A percentile compares a stretch with the other conserved stretches of the same genome.
These are phyloP conservation scores for Lathyrus tuberosus DNA, from an alignment of 306 rosid genomes.

Conservation along the genomic window DNA sequence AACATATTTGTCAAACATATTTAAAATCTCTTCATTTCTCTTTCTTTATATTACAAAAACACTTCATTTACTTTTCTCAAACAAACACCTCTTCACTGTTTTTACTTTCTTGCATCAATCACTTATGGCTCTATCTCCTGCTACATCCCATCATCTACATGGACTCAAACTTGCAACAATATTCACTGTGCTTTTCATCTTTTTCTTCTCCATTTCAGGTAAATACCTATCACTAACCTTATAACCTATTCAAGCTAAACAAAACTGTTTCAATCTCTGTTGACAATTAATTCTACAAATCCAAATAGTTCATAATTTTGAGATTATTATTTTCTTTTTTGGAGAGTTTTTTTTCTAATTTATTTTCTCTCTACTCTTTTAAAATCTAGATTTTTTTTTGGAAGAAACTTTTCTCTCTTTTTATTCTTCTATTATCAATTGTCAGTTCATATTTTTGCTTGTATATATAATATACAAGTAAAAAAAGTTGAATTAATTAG, in stretches of 20 bases:
- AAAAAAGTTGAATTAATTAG: too few species aligned
- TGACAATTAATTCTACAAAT: not conserved
- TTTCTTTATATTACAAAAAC: slow-evolving; percentile 27
- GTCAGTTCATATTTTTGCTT: not conserved
- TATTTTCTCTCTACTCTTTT: not conserved
- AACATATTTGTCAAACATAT: slow-evolving; percentile 51
- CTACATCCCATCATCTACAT: slow-evolving; percentile 44
- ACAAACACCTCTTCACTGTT: slow-evolving; percentile 47
- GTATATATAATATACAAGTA: too few species aligned
- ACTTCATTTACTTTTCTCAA: slow-evolving; percentile 35
- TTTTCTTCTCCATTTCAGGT: slow-evolving; percentile 66
- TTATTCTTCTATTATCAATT: not conserved
- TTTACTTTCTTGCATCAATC: slow-evolving; percentile 40
- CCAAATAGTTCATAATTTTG: not conserved
- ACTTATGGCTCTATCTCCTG: slow-evolving; percentile 54
- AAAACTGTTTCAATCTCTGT: slow-evolving; percentile 11
- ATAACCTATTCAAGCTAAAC: slow-evolving; percentile 28
- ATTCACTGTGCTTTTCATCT: slow-evolving; percentile 65
- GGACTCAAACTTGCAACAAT: slow-evolving; percentile 41
- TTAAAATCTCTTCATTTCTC: slow-evolving; percentile 25
- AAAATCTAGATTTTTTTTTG: not conserved
- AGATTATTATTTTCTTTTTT: not conserved
- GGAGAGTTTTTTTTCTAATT: not conserved
- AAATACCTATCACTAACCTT: slow-evolving; percentile 20
- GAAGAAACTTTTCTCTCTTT: not conserved